Evolutionary conservation across 2,329 filamentous ascomycete genomes (phyloP).

Genomic region (Hypocreales sp.): DNA sequence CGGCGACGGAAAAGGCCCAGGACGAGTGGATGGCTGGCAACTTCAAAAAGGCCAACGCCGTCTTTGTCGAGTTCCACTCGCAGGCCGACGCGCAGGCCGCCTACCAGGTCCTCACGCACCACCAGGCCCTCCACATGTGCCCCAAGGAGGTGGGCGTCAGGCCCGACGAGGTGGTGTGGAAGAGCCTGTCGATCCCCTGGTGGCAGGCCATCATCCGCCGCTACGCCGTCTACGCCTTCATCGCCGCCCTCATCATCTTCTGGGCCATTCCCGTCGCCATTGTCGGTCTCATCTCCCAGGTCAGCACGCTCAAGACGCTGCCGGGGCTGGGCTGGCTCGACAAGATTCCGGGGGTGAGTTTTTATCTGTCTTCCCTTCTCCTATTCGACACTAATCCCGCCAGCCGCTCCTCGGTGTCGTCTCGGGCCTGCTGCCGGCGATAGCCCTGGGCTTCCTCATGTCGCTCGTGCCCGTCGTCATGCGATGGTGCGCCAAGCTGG

Average conservation of each 20-base stretch:
- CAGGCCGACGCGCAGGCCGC: conserved; percentile 75
- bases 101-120: conserved; percentile 69
- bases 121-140: conserved; percentile 68
- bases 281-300: conserved; percentile 74
- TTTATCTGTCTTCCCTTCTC: not conserved
- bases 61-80: conserved; percentile 84
- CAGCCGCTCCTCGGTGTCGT: conserved; percentile 56
- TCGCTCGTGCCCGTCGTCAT: conserved; percentile 55
- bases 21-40: conserved; percentile 48
- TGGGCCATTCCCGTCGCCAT: conserved; percentile 66
- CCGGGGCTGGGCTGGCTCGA: conserved; percentile 62
- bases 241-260: conserved; percentile 66
- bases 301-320: conserved; percentile 51
- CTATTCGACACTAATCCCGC: no score
- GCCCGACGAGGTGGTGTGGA: conserved; percentile 76
- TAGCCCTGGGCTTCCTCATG: conserved; percentile 71
- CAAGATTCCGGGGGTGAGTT: conserved; percentile 39
- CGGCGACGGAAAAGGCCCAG: conserved; percentile 50
- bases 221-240: conserved; percentile 46
- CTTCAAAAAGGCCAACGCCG: conserved; percentile 48
- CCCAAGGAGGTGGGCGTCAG: conserved; percentile 71
- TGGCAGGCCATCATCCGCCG: conserved; percentile 60
- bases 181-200: conserved; percentile 54
- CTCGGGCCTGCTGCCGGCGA: conserved; percentile 65
- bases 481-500: conserved; percentile 56